Conservation (phyloP, 176 grass and related monocot species). For the Oryza longistaminata region DNA sequence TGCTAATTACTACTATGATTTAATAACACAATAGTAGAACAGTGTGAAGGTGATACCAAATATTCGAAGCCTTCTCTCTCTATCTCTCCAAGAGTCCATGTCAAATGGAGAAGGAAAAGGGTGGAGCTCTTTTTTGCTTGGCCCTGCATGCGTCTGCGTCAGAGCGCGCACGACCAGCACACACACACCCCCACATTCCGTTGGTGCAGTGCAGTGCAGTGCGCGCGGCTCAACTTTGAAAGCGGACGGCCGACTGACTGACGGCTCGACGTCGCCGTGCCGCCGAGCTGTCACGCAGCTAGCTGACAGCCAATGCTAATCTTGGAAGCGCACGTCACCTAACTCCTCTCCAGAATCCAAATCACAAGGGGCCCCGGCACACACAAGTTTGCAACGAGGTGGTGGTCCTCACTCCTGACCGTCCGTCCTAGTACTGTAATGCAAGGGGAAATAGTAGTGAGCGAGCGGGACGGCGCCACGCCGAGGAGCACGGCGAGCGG, state of each 20-base stretch:
- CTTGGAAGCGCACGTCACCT: conserved; percentile 14
- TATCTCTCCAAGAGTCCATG: not conserved
- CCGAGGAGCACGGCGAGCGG: conserved; percentile 41
- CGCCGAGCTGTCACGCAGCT: conserved; percentile 31
- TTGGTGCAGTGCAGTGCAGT: not conserved
- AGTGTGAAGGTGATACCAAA: too few relatives aligned
- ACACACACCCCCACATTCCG: not conserved
- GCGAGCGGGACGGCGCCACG: conserved; percentile 42
- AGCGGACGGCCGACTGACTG: not conserved
- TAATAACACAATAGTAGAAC: too few relatives aligned
- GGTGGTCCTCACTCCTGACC: not conserved
- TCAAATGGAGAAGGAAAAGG: not conserved
- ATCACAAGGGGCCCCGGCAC: not conserved
- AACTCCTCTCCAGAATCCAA: not conserved
- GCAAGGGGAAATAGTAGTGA: not conserved
- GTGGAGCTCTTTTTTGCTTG: not conserved
- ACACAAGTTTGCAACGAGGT: not conserved
- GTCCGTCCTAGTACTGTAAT: not conserved
- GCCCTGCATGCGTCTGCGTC: not conserved
- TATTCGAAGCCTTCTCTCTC: not conserved
- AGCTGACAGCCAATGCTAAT: conserved; percentile 39
- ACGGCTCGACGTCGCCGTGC: conserved; percentile 3
- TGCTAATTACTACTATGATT: too few relatives aligned
- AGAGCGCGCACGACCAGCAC: not conserved
- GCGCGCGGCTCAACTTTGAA: not conserved